Percentiles rank a stretch among this genome's conserved stretches.
Conservation (phyloP, 176 grass and related monocot species). For the Pontederia paniculata region DNA sequence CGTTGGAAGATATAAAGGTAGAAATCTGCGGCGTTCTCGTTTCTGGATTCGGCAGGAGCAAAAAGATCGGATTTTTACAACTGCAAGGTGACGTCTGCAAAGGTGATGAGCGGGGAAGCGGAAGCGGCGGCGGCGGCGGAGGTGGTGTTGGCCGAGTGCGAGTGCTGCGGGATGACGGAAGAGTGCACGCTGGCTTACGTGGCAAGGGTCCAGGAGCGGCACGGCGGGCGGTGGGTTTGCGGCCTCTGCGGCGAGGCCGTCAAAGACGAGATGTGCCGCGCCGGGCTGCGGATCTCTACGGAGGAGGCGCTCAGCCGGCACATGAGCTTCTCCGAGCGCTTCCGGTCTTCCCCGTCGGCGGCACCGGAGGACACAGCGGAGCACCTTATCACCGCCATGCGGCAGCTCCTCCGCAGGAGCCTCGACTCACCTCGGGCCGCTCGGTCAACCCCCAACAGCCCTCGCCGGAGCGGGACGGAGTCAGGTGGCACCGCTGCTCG, state of each 20-base stretch:
- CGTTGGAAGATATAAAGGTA: no score
- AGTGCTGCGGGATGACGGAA: constrained; percentile 5
- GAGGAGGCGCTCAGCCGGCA: not conserved
- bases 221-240: constrained; percentile 4
- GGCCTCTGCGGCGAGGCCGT: constrained; percentile 5
- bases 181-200: not conserved
- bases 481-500: no score
- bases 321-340: constrained; percentile 1
- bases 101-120: not conserved
- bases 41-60: no score
- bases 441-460: no score
- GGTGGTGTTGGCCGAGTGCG: constrained; percentile 3
- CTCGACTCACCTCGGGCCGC: not conserved
- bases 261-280: constrained; percentile 1
- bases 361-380: not conserved
- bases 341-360: not conserved
- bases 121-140: not conserved
- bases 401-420: not conserved
- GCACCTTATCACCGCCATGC: constrained; percentile 1
- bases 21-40: no score
- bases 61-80: no score
- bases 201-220: not conserved
- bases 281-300: not conserved
- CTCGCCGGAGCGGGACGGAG: no score
- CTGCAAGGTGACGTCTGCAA: no score